Base-by-base conservation (phyloP, 495 filamentous ascomycete species). In the Daldinia childiae region DNA sequence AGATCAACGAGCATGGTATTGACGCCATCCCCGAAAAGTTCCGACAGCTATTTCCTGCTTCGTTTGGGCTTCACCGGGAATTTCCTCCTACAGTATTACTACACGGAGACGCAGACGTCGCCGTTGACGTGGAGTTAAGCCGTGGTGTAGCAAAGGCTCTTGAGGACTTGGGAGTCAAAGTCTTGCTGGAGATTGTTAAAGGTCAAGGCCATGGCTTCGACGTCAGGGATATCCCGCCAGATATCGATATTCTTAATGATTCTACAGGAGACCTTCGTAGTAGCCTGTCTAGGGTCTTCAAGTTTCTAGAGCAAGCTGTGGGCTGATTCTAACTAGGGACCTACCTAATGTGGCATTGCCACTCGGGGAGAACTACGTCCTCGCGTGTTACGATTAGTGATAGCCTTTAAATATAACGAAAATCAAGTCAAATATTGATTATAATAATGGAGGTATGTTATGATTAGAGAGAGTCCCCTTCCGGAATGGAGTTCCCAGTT, bases 161-260 rank as follows among this genome's bases (percentile, higher is more conserved):
- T 34, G 52, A 56, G n/a, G 29, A 5, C 52, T 36, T 56, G 7
- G 52, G 30, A 0, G 52, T 56, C 2, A 36, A 56, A 29, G 30
- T 34, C 5, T 36, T 56, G 15, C 24, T 56, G 8, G 52, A 56
- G 17, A 17, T 56, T 34, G 52, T 56, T n/a, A 34, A 56, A 29
- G 52, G 30, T 9, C 29, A 36, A 34, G 52, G 52, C 7, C 52
- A 56, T 56, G 52, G 52, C 14, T 56, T 56, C 30, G 52, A 56
- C 32, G 30, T 56, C 6, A 32, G 6, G 15, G n/a, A 19, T 11
- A 2, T 21, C 30, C 52, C 52, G 52, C n/a, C 27, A 12, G 52
- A 56, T 34, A 17, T 34, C 52, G 29, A 56, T 21, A 34, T 56
- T 19, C 26, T 52, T 15, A 52, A 52, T 26, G 15, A 34, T n/a